Evolutionary conservation across 805 yeast genomes (phyloP).

Genomic region (Yarrowia sp.): DNA sequence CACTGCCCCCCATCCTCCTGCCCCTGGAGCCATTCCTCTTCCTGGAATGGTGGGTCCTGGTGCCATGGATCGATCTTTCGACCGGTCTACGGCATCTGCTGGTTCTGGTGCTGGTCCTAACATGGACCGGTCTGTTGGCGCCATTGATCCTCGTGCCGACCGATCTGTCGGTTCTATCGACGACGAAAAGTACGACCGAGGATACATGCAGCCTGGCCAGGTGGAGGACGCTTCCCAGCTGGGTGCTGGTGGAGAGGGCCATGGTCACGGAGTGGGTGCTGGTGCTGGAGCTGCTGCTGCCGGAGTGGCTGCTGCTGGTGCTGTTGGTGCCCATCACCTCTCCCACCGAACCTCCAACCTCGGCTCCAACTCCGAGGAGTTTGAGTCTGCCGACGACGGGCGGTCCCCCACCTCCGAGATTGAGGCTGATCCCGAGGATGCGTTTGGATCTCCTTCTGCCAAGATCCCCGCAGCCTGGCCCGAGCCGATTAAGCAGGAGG

Average conservation of each 20-base stretch:
- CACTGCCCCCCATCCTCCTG: conserved; percentile 4
- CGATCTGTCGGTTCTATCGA: conserved; percentile 13
- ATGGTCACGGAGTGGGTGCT: background rate
- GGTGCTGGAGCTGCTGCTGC: conserved; percentile 18
- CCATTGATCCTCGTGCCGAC: background rate
- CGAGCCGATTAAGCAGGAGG: background rate
- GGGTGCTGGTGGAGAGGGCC: background rate
- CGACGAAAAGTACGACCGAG: conserved; percentile 4
- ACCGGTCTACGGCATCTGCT: background rate
- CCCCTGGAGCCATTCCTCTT: conserved; percentile 16
- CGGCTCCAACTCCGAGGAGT: conserved; percentile 17
- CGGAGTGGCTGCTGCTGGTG: conserved; percentile 25
- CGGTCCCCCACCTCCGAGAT: background rate
- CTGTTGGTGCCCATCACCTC: background rate
- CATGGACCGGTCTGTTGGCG: background rate
- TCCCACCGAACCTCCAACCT: conserved; percentile 11
- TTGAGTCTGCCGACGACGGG: conserved; percentile 21
- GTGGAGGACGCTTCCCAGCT: background rate
- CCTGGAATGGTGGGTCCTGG: background rate
- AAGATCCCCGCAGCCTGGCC: conserved; percentile 22
- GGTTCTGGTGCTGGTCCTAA: background rate
- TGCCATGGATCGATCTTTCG: background rate
- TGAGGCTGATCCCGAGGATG: background rate
- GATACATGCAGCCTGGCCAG: background rate
- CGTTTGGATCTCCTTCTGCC: background rate